Evolutionary conservation across 2,329 filamentous ascomycete genomes (phyloP).

Genomic region (Trichothecium roseum): DNA sequence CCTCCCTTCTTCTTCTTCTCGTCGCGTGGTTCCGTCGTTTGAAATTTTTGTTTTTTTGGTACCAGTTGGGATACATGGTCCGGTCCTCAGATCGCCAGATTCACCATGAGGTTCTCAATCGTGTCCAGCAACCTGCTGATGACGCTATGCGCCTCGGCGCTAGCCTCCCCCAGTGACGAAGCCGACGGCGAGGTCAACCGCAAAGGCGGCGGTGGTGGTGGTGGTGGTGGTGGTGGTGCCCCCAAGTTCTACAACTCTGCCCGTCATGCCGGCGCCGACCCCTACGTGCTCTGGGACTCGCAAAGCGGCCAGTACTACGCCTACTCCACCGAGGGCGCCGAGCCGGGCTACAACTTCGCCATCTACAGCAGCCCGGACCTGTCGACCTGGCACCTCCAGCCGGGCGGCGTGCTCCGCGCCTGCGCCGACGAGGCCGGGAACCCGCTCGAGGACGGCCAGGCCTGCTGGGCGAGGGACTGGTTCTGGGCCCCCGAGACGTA

Average conservation of each 20-base stretch:
- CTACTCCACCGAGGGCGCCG: constrained; percentile 24
- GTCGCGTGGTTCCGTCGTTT: too few relatives aligned
- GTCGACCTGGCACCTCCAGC: constrained; percentile 21
- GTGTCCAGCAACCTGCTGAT: too few relatives aligned
- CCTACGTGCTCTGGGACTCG: constrained; percentile 20
- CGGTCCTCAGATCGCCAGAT: too few relatives aligned
- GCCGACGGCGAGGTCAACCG: too few relatives aligned
- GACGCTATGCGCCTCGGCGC: too few relatives aligned
- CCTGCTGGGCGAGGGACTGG: constrained; percentile 24
- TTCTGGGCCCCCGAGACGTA: constrained; percentile 25
- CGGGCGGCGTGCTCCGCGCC: constrained; percentile 20
- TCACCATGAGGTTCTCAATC: too few relatives aligned
- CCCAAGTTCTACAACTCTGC: constrained; percentile 24
- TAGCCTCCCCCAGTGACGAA: too few relatives aligned
- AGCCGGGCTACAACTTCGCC: constrained; percentile 19
- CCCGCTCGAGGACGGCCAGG: constrained; percentile 18
- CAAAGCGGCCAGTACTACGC: constrained; percentile 19
- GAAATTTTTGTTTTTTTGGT: too few relatives aligned
- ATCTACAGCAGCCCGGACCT: constrained; percentile 25
- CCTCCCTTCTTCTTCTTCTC: too few relatives aligned
- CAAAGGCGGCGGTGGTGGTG: too few relatives aligned
- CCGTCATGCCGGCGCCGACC: constrained; percentile 19
- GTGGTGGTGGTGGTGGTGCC: too few relatives aligned
- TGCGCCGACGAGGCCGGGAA: constrained; percentile 19
- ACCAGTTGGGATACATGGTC: too few relatives aligned